Percentiles rank a stretch among this genome's conserved stretches.
Conservation (phyloP, 2,329 filamentous ascomycete genomes). For the Mycocentrospora acerina region DNA sequence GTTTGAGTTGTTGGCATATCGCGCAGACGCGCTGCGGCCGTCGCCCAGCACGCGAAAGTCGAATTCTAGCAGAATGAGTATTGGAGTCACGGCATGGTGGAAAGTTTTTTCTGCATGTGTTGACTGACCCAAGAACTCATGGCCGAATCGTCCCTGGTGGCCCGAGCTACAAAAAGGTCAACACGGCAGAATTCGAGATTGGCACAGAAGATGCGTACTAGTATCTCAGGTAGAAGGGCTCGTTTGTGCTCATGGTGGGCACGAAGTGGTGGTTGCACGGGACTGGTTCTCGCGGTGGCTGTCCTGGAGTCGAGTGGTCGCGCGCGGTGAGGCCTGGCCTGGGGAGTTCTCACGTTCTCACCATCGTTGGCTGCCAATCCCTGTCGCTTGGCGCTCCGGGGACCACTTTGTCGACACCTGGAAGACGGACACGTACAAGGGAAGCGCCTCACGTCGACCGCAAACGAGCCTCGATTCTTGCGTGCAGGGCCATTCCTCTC, state of each 20-base stretch:
- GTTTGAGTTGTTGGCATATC: slow-evolving; percentile 99
- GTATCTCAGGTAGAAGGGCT: slow-evolving; percentile 94
- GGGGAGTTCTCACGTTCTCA: slow-evolving; percentile 4
- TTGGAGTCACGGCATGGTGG: neutral
- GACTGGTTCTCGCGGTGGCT: slow-evolving; percentile 8
- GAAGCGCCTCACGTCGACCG: slow-evolving; percentile 21
- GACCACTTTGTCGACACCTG: slow-evolving; percentile 42
- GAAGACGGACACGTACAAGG: slow-evolving; percentile 30
- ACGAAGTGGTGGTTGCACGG: neutral
- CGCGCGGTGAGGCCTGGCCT: slow-evolving; percentile 18
- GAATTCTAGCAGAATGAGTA: slow-evolving; percentile 68
- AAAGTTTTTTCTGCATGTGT: too few species aligned
- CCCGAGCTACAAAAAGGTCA: slow-evolving; percentile 69
- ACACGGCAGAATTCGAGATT: neutral
- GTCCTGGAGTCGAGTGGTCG: slow-evolving; percentile 7
- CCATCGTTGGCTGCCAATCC: slow-evolving; percentile 29
- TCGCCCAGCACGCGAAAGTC: slow-evolving; percentile 92
- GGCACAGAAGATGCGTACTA: slow-evolving; percentile 65
- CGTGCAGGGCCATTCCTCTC: slow-evolving; percentile 19
- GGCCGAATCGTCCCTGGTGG: slow-evolving; percentile 94
- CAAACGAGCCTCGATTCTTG: slow-evolving; percentile 19
- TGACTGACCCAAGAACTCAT: slow-evolving; percentile 91
- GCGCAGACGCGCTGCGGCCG: slow-evolving; percentile 86
- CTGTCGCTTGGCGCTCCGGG: slow-evolving; percentile 23
- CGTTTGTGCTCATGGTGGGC: slow-evolving; percentile 66